Evolutionary conservation across 257 asterid genomes (phyloP).

Genomic region (Parsonsia alboflavescens): DNA sequence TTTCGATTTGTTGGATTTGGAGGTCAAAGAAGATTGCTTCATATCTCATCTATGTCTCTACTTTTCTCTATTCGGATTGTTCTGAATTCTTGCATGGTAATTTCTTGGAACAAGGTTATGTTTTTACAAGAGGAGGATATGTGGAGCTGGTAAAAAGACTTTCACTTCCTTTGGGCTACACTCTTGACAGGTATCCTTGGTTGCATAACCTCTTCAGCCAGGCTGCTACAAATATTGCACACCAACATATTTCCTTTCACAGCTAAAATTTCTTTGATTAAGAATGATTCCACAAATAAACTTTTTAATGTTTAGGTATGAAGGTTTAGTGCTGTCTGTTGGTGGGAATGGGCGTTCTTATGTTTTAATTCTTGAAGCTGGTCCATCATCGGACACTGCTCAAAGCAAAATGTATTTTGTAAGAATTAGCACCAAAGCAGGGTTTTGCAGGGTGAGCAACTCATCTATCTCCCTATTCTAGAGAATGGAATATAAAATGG

Average conservation of each 20-base stretch:
- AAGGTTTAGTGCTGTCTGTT: constrained; percentile 86
- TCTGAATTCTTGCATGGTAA: background rate
- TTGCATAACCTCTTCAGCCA: background rate
- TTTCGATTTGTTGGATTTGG: background rate
- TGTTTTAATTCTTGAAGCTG: constrained; percentile 84
- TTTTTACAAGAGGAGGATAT: constrained; percentile 87
- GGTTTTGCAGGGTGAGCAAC: constrained; percentile 88
- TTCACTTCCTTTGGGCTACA: constrained; percentile 78
- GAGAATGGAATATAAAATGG: background rate
- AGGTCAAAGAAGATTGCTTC: background rate
- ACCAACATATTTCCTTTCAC: background rate
- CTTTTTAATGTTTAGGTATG: constrained; percentile 50
- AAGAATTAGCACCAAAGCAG: constrained; percentile 87
- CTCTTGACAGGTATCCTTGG: constrained; percentile 76
- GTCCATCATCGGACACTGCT: constrained; percentile 70
- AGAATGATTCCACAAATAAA: constrained; percentile 11
- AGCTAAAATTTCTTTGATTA: background rate
- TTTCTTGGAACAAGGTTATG: constrained; percentile 53
- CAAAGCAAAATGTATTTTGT: constrained; percentile 79
- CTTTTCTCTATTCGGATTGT: too few relatives aligned
- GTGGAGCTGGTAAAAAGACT: constrained; percentile 69
- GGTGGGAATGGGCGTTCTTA: constrained; percentile 98
- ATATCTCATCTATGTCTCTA: background rate
- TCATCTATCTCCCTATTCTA: constrained; percentile 2
- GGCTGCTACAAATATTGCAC: background rate